Conservation (phyloP, 768 basidiomycete genomes). For the Rhodotorula babjevae region DNA sequence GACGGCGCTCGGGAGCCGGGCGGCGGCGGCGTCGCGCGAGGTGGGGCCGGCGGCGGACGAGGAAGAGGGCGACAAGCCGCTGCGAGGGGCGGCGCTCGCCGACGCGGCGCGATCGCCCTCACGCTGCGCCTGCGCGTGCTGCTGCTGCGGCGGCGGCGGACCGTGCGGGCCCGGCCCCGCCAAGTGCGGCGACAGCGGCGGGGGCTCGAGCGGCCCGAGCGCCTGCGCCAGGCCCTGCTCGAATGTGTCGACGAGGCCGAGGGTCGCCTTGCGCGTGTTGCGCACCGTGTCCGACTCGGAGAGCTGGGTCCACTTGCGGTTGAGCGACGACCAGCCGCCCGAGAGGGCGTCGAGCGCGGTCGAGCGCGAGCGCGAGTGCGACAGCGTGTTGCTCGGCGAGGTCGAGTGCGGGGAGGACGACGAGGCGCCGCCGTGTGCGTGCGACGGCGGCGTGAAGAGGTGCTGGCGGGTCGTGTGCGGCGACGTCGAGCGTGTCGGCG, state of each 20-base stretch:
- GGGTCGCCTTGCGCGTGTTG: constrained; percentile 12
- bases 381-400: background rate
- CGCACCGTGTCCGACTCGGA: constrained; percentile 22
- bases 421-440: background rate
- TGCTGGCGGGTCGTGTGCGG: background rate
- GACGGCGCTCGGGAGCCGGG: background rate
- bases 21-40: background rate
- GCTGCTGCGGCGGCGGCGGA: too few relatives aligned
- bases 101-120: too few relatives aligned
- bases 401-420: background rate
- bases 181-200: background rate
- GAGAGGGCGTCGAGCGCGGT: constrained; percentile 25
- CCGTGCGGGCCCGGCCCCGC: background rate
- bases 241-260: constrained; percentile 32
- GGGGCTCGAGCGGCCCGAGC: constrained; percentile 33
- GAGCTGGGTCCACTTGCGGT: constrained; percentile 9
- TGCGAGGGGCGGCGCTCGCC: too few relatives aligned
- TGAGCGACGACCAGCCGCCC: constrained; percentile 16
- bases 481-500: constrained; percentile 1
- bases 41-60: background rate
- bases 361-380: constrained; percentile 20
- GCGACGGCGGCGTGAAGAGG: constrained; percentile 7
- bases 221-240: constrained; percentile 29
- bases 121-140: background rate
- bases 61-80: background rate